These are phyloP conservation scores for Ceratocystis huliohia DNA, from an alignment of 2,329 filamentous ascomycete genomes.

Conservation along the genomic window DNA sequence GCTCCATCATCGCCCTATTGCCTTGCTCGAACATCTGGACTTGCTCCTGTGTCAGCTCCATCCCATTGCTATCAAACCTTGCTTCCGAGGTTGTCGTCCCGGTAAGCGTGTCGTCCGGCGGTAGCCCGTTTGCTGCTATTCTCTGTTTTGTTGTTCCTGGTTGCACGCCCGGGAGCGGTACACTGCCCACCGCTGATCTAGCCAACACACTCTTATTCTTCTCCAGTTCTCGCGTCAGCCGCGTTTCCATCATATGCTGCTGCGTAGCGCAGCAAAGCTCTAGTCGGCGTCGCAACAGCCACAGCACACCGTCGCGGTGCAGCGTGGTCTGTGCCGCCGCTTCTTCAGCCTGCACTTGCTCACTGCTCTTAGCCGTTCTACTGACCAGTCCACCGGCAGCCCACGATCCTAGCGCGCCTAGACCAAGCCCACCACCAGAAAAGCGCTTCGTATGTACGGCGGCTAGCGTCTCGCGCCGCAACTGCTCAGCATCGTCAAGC, in stretches of 20 bases:
- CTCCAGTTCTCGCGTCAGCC: constrained; percentile 73
- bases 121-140: constrained; percentile 4
- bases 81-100: constrained; percentile 22
- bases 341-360: constrained; percentile 62
- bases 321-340: constrained; percentile 51
- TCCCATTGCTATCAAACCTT: constrained; percentile 23
- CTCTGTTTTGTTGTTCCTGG: constrained; percentile 9
- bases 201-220: constrained; percentile 77
- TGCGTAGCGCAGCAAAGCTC: constrained; percentile 68
- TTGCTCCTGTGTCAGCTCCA: constrained; percentile 67
- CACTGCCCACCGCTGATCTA: constrained; percentile 36
- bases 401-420: constrained; percentile 54
- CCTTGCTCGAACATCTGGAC: constrained; percentile 87
- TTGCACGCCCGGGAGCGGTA: constrained; percentile 21
- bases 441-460: constrained; percentile 61
- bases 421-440: constrained; percentile 34
- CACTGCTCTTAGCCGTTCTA: constrained; percentile 40
- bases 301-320: constrained; percentile 72
- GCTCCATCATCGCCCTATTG: constrained; percentile 82
- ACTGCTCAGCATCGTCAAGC: constrained; percentile 67
- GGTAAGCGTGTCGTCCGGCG: constrained; percentile 22
- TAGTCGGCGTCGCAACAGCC: constrained; percentile 63
- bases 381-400: constrained; percentile 48
- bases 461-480: constrained; percentile 63
- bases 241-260: constrained; percentile 82